Percentiles rank a stretch among this genome's conserved stretches.
Conservation (phyloP, 1,139 yeast genomes). For the Yamadazyma sp. region DNA sequence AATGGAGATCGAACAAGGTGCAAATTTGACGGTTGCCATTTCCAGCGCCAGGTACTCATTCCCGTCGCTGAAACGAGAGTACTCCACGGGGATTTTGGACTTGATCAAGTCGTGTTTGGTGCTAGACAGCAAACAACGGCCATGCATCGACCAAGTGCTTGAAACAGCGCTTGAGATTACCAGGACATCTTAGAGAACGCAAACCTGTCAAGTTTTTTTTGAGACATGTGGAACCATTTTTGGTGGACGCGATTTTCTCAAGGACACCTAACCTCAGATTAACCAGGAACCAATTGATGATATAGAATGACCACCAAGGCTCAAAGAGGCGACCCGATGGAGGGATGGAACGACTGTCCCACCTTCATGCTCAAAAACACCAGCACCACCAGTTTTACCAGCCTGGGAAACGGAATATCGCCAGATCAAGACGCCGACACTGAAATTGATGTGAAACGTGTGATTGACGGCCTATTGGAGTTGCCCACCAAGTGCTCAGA, state of each 20-base stretch:
- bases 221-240: not conserved
- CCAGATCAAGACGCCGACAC: not conserved
- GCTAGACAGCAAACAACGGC: slow-evolving; percentile 60
- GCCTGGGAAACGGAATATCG: not conserved
- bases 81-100: slow-evolving; percentile 54
- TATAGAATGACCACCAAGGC: slow-evolving; percentile 33
- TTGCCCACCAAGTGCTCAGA: slow-evolving; percentile 27
- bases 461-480: slow-evolving; percentile 16
- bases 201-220: no score
- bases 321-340: slow-evolving; percentile 42
- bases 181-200: slow-evolving; percentile 12
- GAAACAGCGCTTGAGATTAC: slow-evolving; percentile 41
- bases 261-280: not conserved
- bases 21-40: slow-evolving; percentile 76
- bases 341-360: slow-evolving; percentile 53
- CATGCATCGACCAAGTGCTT: slow-evolving; percentile 59
- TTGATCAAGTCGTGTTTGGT: slow-evolving; percentile 61
- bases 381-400: slow-evolving; percentile 8
- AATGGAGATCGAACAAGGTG: slow-evolving; percentile 79
- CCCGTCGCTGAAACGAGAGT: slow-evolving; percentile 49
- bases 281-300: no score
- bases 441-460: slow-evolving; percentile 6
- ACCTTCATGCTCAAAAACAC: slow-evolving; percentile 15
- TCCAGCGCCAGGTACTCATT: slow-evolving; percentile 66
- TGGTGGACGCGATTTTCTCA: not conserved